Percentiles rank a stretch among this genome's conserved stretches.
These are phyloP conservation scores for Zygosaccharomyces gambellarensis DNA, from an alignment of 805 yeast genomes.

Conservation along the genomic window DNA sequence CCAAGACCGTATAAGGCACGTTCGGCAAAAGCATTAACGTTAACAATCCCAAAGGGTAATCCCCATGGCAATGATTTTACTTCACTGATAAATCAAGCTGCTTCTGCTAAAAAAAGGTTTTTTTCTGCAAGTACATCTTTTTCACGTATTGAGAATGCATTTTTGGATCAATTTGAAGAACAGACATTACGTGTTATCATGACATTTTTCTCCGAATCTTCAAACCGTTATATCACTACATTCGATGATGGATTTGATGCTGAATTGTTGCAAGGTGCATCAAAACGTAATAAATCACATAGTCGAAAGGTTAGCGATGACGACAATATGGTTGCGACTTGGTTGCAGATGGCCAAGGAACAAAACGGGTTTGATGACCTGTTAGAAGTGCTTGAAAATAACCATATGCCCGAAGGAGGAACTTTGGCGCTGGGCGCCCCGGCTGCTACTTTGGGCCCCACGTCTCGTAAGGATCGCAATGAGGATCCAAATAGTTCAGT, in stretches of 20 bases:
- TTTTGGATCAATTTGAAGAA: slow-evolving; percentile 39
- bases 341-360: slow-evolving; percentile 23
- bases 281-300: slow-evolving; percentile 22
- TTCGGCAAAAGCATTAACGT: slow-evolving; percentile 35
- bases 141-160: slow-evolving; percentile 39
- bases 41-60: slow-evolving; percentile 30
- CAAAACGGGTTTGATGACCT: slow-evolving; percentile 21
- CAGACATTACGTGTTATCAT: slow-evolving; percentile 37
- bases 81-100: slow-evolving; percentile 36
- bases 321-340: slow-evolving; percentile 24
- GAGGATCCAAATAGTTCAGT: slow-evolving; percentile 14
- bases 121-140: slow-evolving; percentile 34
- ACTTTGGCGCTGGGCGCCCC: slow-evolving; percentile 19
- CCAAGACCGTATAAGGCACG: slow-evolving; percentile 33
- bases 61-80: slow-evolving; percentile 28
- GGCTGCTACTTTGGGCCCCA: slow-evolving; percentile 8
- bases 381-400: slow-evolving; percentile 18
- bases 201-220: slow-evolving; percentile 35
- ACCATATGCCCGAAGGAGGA: slow-evolving; percentile 12
- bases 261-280: slow-evolving; percentile 23
- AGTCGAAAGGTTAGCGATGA: slow-evolving; percentile 18
- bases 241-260: slow-evolving; percentile 33
- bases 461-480: slow-evolving; percentile 6
- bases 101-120: slow-evolving; percentile 33
- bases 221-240: slow-evolving; percentile 33